Percentiles rank a stretch among this genome's conserved stretches.
Conservation (phyloP, 768 basidiomycete species). For the Russula emetica region DNA sequence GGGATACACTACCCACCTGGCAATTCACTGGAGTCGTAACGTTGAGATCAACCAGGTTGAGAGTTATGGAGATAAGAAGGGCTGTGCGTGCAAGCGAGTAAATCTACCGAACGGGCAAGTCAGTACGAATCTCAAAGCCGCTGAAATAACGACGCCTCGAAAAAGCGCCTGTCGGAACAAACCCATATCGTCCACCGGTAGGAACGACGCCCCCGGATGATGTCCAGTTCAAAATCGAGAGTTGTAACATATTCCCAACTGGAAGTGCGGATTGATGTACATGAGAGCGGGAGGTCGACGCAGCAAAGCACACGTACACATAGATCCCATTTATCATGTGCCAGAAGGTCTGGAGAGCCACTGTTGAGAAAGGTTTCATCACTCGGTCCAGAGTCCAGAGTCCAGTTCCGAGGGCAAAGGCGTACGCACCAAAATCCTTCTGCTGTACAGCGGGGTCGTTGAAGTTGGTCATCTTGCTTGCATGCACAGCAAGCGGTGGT, state of each 20-base stretch:
- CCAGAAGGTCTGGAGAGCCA: not conserved
- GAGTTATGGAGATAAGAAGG: not conserved
- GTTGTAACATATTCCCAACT: no score
- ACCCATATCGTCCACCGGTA: conserved; percentile 20
- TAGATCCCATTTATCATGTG: not conserved
- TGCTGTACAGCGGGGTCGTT: no score
- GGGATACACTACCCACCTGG: not conserved
- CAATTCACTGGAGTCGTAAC: not conserved
- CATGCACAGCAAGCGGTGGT: no score
- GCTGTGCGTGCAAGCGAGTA: not conserved
- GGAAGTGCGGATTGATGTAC: not conserved
- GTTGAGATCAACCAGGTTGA: not conserved
- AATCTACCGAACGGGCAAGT: not conserved
- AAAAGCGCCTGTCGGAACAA: not conserved
- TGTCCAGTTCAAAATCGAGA: not conserved
- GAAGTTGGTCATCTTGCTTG: no score
- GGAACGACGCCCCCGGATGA: conserved; percentile 1
- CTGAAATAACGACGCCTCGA: not conserved
- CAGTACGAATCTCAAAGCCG: no score
- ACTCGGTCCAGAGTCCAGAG: not conserved
- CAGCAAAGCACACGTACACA: not conserved
- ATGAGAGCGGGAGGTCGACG: no score
- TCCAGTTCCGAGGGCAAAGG: not conserved
- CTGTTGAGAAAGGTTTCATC: not conserved
- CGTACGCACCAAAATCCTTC: not conserved